Percentiles rank a stretch among this genome's conserved stretches.
Conservation (phyloP, 192 early-diverging fungal species). For the Entomortierella beljakovae region DNA sequence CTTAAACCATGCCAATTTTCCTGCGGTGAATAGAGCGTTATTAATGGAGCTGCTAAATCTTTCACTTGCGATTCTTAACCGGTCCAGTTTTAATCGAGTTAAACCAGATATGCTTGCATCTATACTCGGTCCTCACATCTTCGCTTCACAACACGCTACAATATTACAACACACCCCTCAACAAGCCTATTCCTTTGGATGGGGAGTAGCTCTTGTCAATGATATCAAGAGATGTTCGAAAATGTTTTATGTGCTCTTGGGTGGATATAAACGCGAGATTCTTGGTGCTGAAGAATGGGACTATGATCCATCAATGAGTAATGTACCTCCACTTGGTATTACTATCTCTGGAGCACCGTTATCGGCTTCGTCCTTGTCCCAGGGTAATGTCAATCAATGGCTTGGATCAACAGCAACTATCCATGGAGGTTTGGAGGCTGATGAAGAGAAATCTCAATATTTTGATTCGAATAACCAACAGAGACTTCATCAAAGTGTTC, state of each 20-base stretch:
- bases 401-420: constrained; percentile 35
- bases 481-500: constrained; percentile 25
- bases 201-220: constrained; percentile 44
- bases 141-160: constrained; percentile 45
- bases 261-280: constrained; percentile 41
- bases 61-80: constrained; percentile 44
- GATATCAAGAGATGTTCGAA: constrained; percentile 51
- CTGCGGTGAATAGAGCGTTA: constrained; percentile 39
- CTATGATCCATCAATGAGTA: constrained; percentile 7
- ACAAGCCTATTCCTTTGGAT: constrained; percentile 43
- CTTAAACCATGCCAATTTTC: constrained; percentile 41
- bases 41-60: constrained; percentile 48
- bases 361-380: not conserved
- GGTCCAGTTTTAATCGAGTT: constrained; percentile 46
- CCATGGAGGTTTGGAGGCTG: constrained; percentile 10
- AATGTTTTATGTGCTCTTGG: constrained; percentile 51
- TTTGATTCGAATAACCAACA: constrained; percentile 8
- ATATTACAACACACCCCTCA: constrained; percentile 49
- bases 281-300: constrained; percentile 45
- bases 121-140: constrained; percentile 50
- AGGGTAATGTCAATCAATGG: constrained; percentile 34
- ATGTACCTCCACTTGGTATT: constrained; percentile 1
- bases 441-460: constrained; percentile 8
- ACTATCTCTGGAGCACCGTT: not conserved
- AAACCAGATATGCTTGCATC: constrained; percentile 49